A percentile compares a stretch with the other conserved stretches of the same genome.
These are phyloP conservation scores for Sphaerobolus stellatus DNA, from an alignment of 1,284 basidiomycete species.

Conservation along the genomic window DNA sequence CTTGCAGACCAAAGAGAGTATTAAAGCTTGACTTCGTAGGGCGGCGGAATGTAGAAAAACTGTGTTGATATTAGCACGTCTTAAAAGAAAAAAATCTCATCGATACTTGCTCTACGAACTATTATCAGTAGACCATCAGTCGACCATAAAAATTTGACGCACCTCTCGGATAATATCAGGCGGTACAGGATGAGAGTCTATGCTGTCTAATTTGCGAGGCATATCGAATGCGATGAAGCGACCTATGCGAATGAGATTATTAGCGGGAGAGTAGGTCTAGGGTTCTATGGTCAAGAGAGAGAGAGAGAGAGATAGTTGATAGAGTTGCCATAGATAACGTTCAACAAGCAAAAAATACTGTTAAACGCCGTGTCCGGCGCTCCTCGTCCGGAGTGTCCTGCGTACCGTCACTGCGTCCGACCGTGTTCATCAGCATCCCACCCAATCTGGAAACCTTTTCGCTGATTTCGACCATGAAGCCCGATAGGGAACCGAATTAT, in stretches of 20 bases:
- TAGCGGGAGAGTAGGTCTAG: background rate
- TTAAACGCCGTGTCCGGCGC: too few relatives aligned
- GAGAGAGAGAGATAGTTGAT: background rate
- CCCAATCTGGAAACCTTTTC: background rate
- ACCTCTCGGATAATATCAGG: slow-evolving; percentile 12
- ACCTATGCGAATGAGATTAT: too few relatives aligned
- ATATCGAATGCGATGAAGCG: background rate
- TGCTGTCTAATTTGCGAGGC: slow-evolving; percentile 7
- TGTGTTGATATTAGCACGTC: background rate
- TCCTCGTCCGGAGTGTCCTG: too few relatives aligned
- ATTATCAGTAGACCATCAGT: background rate
- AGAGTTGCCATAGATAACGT: slow-evolving; percentile 1
- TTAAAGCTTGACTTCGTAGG: background rate
- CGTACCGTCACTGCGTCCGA: too few relatives aligned
- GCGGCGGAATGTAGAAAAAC: slow-evolving; percentile 7
- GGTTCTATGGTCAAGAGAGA: background rate
- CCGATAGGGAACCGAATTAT: too few relatives aligned
- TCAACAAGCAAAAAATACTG: too few relatives aligned
- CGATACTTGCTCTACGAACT: slow-evolving; percentile 6
- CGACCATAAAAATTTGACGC: background rate
- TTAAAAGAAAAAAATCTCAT: background rate
- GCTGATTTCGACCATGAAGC: too few relatives aligned
- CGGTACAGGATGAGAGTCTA: slow-evolving; percentile 7
- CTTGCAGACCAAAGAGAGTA: slow-evolving; percentile 9
- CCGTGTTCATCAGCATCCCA: background rate